Base-by-base conservation (phyloP, 2,329 filamentous ascomycete genomes). In the Lachnellula subtilissima region DNA sequence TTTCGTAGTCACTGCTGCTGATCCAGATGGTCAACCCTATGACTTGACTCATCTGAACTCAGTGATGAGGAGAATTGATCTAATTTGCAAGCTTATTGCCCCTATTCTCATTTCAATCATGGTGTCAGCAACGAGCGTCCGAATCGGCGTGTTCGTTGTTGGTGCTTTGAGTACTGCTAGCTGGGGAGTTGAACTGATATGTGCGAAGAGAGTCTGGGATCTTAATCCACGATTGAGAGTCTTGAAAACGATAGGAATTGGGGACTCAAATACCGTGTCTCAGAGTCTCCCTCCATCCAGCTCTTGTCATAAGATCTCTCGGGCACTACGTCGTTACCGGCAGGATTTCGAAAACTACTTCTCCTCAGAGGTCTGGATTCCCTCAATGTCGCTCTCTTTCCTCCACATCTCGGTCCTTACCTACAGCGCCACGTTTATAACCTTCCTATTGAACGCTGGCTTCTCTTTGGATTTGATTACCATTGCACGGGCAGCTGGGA, bases 401-500 rank as follows among this genome's bases (percentile, higher is more conserved):
- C 72, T 82, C 14, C 79, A 82, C 63, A 70, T 83, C 36, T 83
- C 80, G 1, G 78, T 82, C 15, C 69, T 84, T 15, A 77, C 78
- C 1, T 83, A 82, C 62, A 72, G 76, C 1, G 75, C 76, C 1
- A 79, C 79, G 6, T 82, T 83, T 73, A 72, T 81, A 42, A 82
- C 80, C 0, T 83, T 79, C 56, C 70, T 83, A 3, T 71, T 83
- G 3, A 75, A 75, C 39, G 68, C 73, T 3, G 78, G 77, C 0
- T 80, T 79, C 56, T 77, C 69, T 0, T 71, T 79, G 3, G 68
- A 75, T 8, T 64, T 73, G 4, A 75, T 83, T 35, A 80, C 76
- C 2, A 62, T 73, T 36, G 74, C 76, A 55, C 70, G 77, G 37
- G 75, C 75, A 6, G 70, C 72, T 17, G 76, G 78, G 3, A 78